Conservation (phyloP, 495 filamentous ascomycete genomes). For the Parathielavia hyrcaniae region DNA sequence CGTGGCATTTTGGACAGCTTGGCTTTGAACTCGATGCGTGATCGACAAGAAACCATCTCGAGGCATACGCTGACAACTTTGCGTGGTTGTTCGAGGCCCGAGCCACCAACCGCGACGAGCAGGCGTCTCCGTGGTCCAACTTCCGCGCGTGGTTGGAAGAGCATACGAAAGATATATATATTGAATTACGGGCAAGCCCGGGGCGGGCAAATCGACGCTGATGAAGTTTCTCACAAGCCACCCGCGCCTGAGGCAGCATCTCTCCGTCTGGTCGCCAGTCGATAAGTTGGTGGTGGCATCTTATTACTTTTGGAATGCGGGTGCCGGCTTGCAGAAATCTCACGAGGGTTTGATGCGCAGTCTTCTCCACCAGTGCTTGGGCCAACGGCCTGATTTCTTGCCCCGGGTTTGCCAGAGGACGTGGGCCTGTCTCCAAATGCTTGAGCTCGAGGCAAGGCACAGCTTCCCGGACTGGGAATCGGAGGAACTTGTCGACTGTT, state of each 20-base stretch:
- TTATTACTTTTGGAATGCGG: constrained; percentile 27
- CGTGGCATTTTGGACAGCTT: not conserved
- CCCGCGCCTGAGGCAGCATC: not conserved
- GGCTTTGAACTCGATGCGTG: not conserved
- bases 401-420: constrained; percentile 18
- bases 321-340: constrained; percentile 20
- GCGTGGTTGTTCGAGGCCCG: constrained; percentile 1
- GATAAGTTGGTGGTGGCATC: constrained; percentile 7
- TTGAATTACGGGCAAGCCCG: constrained; percentile 11
- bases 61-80: not conserved
- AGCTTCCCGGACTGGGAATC: not conserved
- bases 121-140: not conserved
- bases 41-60: not conserved
- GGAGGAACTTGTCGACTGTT: not conserved
- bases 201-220: constrained; percentile 9
- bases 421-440: constrained; percentile 20
- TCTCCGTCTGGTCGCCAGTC: constrained; percentile 4
- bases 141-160: not conserved
- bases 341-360: constrained; percentile 19
- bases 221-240: constrained; percentile 6
- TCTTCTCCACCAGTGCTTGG: constrained; percentile 19
- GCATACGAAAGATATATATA: not conserved
- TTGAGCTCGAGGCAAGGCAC: not conserved
- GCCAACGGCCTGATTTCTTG: constrained; percentile 13
- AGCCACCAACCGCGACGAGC: too few species aligned